These are phyloP conservation scores for Vitis amurensis DNA, from an alignment of 164 flowering plant species.

Conservation along the genomic window DNA sequence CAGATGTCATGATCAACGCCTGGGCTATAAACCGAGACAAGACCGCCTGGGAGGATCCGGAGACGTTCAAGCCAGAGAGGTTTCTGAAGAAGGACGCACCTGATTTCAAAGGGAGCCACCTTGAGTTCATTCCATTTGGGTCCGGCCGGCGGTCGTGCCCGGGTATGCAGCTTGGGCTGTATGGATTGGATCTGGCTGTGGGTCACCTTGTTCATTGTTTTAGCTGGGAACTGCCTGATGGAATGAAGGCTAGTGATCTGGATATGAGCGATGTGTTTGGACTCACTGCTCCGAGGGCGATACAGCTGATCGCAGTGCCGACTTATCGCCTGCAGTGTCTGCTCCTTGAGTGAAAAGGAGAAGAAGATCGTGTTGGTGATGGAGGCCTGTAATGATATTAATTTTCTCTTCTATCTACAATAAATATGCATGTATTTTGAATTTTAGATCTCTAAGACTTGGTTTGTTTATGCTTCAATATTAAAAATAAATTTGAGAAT, in stretches of 20 bases:
- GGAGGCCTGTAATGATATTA: too few species aligned
- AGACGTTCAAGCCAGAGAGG: constrained; percentile 51
- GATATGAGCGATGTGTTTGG: constrained; percentile 81
- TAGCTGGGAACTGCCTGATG: constrained; percentile 75
- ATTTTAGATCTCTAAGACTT: too few species aligned
- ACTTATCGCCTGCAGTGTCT: constrained; percentile 40
- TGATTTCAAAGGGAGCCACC: constrained; percentile 65
- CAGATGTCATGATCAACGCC: constrained; percentile 67
- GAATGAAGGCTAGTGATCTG: constrained; percentile 75
- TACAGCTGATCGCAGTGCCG: constrained; percentile 68
- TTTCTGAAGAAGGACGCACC: constrained; percentile 48
- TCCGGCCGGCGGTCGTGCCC: constrained; percentile 91
- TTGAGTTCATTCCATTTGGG: constrained; percentile 85
- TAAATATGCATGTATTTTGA: too few species aligned
- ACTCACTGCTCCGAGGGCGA: constrained; percentile 71
- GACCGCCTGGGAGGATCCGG: constrained; percentile 65
- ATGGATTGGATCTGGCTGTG: constrained; percentile 61
- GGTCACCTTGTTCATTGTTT: constrained; percentile 73
- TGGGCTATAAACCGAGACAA: constrained; percentile 70
- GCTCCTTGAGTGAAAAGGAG: too few species aligned
- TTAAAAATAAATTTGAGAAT: too few species aligned
- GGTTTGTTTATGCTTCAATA: too few species aligned
- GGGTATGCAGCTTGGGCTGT: constrained; percentile 81
- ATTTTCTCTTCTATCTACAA: too few species aligned
- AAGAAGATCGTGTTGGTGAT: too few species aligned